Conservation (phyloP, 1,284 basidiomycete genomes). For the Moniliophthora roreri region DNA sequence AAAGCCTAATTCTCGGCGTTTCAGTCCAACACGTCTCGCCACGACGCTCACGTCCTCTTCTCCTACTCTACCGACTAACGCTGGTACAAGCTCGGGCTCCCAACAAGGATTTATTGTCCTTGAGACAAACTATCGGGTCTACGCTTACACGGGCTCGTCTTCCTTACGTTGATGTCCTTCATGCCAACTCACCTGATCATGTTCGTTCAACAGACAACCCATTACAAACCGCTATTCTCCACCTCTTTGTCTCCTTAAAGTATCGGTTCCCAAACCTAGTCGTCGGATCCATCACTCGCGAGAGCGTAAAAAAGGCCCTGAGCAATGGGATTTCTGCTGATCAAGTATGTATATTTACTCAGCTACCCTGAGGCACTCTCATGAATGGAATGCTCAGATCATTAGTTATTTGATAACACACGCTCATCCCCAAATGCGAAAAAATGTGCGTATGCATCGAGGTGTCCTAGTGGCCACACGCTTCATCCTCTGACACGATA, state of each 20-base stretch:
- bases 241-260: constrained; percentile 90
- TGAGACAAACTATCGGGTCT: constrained; percentile 98
- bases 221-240: constrained; percentile 94
- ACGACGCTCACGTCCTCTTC: constrained; percentile 90
- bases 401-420: constrained; percentile 94
- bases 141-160: constrained; percentile 90
- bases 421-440: constrained; percentile 97
- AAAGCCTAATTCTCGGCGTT: constrained; percentile 72
- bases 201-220: constrained; percentile 70
- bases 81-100: constrained; percentile 48
- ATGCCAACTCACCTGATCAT: constrained; percentile 1
- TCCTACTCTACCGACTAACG: constrained; percentile 66
- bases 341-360: constrained; percentile 59
- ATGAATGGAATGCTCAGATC: constrained; percentile 54
- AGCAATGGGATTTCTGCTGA: constrained; percentile 95
- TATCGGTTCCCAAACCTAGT: constrained; percentile 96
- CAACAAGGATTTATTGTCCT: constrained; percentile 84
- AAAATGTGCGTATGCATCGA: constrained; percentile 60
- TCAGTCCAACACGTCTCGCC: constrained; percentile 95
- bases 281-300: constrained; percentile 91
- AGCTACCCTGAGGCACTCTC: background rate
- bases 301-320: constrained; percentile 93
- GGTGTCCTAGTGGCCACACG: constrained; percentile 1
- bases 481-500: background rate
- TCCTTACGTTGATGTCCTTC: background rate